These are phyloP conservation scores for Calonectria hawksworthii DNA, from an alignment of 2,329 filamentous ascomycete genomes.

Conservation along the genomic window DNA sequence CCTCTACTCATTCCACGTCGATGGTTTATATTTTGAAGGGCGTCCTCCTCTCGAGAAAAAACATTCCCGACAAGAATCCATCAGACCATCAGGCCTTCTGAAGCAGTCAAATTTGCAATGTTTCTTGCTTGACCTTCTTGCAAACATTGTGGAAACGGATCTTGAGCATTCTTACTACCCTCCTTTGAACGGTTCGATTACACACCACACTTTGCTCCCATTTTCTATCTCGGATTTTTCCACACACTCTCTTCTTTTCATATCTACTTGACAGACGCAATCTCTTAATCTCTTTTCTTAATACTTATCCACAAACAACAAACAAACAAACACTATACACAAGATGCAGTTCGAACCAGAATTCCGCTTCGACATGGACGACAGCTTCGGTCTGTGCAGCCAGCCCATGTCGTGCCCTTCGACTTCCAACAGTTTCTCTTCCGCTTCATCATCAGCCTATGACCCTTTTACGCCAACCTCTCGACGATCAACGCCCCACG, in stretches of 20 bases:
- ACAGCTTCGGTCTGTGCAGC: slow-evolving; percentile 55
- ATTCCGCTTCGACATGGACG: slow-evolving; percentile 57
- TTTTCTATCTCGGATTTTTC: slow-evolving; percentile 6
- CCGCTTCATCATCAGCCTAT: slow-evolving; percentile 57
- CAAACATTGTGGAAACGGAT: slow-evolving; percentile 31
- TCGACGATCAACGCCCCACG: slow-evolving; percentile 59
- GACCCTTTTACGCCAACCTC: slow-evolving; percentile 61
- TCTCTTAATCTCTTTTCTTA: slow-evolving; percentile 19
- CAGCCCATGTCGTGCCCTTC: slow-evolving; percentile 54
- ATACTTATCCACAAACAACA: neutral
- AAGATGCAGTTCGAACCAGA: slow-evolving; percentile 57
- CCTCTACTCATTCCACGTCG: slow-evolving; percentile 54
- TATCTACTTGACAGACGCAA: slow-evolving; percentile 20
- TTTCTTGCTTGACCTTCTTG: slow-evolving; percentile 30
- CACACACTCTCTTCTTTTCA: slow-evolving; percentile 3
- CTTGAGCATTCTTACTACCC: slow-evolving; percentile 33
- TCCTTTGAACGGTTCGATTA: slow-evolving; percentile 25
- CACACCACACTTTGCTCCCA: slow-evolving; percentile 13
- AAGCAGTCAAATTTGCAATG: slow-evolving; percentile 34
- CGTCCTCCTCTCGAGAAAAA: slow-evolving; percentile 51
- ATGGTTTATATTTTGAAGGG: slow-evolving; percentile 58
- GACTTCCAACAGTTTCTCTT: slow-evolving; percentile 55
- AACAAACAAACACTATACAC: slow-evolving; percentile 31
- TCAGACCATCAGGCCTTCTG: slow-evolving; percentile 26
- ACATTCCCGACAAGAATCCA: slow-evolving; percentile 53